Conservation (phyloP, 2,329 filamentous ascomycete species). For the Didymella pomorum region DNA sequence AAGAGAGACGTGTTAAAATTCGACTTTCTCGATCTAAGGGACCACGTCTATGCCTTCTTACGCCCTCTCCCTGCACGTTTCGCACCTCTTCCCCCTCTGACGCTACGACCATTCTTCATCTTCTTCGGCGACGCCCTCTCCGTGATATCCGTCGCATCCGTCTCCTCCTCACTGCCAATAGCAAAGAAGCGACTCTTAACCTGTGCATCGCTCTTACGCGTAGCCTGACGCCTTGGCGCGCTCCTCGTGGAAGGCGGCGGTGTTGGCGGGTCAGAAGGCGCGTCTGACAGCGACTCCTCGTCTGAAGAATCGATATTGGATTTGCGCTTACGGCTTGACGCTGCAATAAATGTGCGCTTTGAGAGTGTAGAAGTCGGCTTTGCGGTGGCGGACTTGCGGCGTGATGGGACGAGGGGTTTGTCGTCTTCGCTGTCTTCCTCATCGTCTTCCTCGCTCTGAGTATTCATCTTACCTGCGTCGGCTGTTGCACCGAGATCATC, state of each 20-base stretch:
- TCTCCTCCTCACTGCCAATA: slow-evolving; percentile 43
- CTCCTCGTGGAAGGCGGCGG: slow-evolving; percentile 23
- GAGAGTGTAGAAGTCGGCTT: slow-evolving; percentile 8
- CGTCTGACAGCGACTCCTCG: slow-evolving; percentile 23
- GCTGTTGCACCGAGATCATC: neutral
- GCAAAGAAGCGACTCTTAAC: slow-evolving; percentile 48
- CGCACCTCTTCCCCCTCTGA: slow-evolving; percentile 19
- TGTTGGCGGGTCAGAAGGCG: slow-evolving; percentile 15
- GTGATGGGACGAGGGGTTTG: slow-evolving; percentile 11
- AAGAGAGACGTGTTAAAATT: no score
- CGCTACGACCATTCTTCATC: slow-evolving; percentile 14
- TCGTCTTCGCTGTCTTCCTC: slow-evolving; percentile 40
- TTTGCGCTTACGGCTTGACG: slow-evolving; percentile 21
- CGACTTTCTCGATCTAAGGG: slow-evolving; percentile 4
- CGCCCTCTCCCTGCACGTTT: neutral
- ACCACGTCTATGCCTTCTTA: neutral
- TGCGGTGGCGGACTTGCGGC: slow-evolving; percentile 21
- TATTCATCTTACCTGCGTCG: neutral
- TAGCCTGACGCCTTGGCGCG: slow-evolving; percentile 37
- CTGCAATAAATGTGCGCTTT: slow-evolving; percentile 16
- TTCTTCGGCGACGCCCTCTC: slow-evolving; percentile 35
- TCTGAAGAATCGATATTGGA: slow-evolving; percentile 18
- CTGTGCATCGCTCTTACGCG: slow-evolving; percentile 39
- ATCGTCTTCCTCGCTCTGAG: slow-evolving; percentile 30
- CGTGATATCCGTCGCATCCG: slow-evolving; percentile 40